Percentiles rank a stretch among this genome's conserved stretches.
These are phyloP conservation scores for Arachnopeziza araneosa DNA, from an alignment of 2,329 filamentous ascomycete genomes.

Conservation along the genomic window DNA sequence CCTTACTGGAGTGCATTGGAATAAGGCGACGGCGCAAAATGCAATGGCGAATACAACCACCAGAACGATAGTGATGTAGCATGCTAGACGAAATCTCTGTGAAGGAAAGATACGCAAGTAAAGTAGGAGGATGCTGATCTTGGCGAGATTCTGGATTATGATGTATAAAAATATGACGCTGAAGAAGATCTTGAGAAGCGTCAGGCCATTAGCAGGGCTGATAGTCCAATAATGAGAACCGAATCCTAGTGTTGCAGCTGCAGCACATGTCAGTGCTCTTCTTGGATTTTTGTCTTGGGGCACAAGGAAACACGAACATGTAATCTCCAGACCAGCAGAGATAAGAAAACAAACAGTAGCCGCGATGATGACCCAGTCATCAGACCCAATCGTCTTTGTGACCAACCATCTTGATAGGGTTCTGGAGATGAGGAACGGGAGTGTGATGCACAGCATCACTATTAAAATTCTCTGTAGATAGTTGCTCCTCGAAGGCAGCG, in stretches of 20 bases:
- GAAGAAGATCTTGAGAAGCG: neutral
- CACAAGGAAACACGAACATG: neutral
- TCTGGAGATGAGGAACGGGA: neutral
- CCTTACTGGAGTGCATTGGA: conserved; percentile 36
- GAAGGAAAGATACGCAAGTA: conserved; percentile 39
- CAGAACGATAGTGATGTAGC: conserved; percentile 32
- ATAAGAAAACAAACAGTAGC: neutral
- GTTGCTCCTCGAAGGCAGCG: neutral
- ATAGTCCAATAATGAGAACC: neutral
- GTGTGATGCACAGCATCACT: neutral
- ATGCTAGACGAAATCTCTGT: conserved; percentile 24
- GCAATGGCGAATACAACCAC: conserved; percentile 28
- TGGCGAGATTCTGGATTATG: neutral
- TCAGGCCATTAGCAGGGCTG: neutral
- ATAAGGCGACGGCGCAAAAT: conserved; percentile 32
- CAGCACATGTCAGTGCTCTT: neutral
- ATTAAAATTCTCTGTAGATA: neutral
- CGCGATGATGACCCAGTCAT: neutral
- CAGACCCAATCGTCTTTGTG: neutral
- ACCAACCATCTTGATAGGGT: neutral
- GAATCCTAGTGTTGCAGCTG: neutral
- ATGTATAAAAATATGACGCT: neutral
- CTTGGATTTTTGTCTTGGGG: neutral
- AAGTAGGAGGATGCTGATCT: conserved; percentile 15
- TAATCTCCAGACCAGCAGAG: neutral